phyloP scores from a whole-genome alignment of 1,139 yeast genomes.

The Candida mesenterica region DNA sequence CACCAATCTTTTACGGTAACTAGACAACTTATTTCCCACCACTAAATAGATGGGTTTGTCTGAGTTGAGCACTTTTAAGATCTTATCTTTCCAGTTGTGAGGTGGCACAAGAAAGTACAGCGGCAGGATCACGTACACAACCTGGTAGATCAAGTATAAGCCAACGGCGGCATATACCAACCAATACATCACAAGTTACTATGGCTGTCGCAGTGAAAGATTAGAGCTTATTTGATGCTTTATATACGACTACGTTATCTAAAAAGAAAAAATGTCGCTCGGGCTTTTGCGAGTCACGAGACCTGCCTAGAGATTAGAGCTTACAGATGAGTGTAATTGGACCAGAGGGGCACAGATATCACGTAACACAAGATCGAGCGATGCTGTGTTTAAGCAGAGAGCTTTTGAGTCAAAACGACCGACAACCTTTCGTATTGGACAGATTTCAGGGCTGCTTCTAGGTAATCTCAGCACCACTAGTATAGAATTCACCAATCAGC shows the following conservation, averaged over 20 bases:
- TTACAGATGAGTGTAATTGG: too few relatives aligned
- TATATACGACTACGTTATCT: neutral
- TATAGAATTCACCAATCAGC: too few relatives aligned
- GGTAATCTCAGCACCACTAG: too few relatives aligned
- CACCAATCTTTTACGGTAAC: constrained; percentile 53
- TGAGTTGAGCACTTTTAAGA: constrained; percentile 32
- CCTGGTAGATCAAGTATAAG: constrained; percentile 16
- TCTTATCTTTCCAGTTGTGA: constrained; percentile 41
- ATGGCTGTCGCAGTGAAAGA: neutral
- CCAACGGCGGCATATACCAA: constrained; percentile 9
- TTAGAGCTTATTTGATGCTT: neutral
- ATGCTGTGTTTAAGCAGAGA: too few relatives aligned
- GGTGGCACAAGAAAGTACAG: constrained; percentile 46
- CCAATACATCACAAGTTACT: neutral
- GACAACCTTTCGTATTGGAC: too few relatives aligned
- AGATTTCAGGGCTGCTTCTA: too few relatives aligned
- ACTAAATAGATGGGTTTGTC: constrained; percentile 37
- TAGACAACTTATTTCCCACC: constrained; percentile 41
- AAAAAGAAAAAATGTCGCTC: constrained; percentile 9
- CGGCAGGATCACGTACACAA: constrained; percentile 28
- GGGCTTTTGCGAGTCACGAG: too few relatives aligned
- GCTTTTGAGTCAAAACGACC: too few relatives aligned
- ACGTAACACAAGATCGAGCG: too few relatives aligned
- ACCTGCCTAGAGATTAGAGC: too few relatives aligned
- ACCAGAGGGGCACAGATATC: too few relatives aligned